A percentile compares a stretch with the other conserved stretches of the same genome.
Conservation (phyloP, 306 rosid species). For the Astragalus glycyphyllos region DNA sequence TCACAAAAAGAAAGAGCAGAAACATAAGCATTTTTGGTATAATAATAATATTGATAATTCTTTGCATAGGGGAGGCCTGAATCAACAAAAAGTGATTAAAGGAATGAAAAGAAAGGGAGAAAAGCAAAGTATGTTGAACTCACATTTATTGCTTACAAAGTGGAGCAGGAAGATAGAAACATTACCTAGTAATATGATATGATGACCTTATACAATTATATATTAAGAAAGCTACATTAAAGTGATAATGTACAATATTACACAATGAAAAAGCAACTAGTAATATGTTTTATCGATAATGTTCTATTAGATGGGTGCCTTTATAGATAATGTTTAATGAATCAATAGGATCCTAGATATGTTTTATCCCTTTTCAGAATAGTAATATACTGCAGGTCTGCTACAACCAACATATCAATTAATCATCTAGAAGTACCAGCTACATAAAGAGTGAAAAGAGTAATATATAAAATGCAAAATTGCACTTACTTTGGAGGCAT, state of each 20-base stretch:
- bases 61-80: slow-evolving; percentile 2
- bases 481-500: slow-evolving; percentile 90
- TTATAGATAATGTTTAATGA: neutral
- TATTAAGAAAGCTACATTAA: slow-evolving; percentile 1
- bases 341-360: slow-evolving; percentile 4
- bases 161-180: slow-evolving; percentile 12
- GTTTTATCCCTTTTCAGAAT: neutral
- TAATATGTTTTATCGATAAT: too few species aligned
- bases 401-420: slow-evolving; percentile 12
- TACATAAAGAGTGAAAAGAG: slow-evolving; percentile 32
- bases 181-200: slow-evolving; percentile 20
- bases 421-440: slow-evolving; percentile 37
- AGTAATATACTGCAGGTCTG: neutral
- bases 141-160: slow-evolving; percentile 3
- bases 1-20: neutral
- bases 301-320: slow-evolving; percentile 31
- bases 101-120: slow-evolving; percentile 1
- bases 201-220: slow-evolving; percentile 7
- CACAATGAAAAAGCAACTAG: slow-evolving; percentile 18
- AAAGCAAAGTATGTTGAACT: slow-evolving; percentile 7
- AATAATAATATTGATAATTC: too few species aligned
- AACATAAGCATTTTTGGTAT: slow-evolving; percentile 19
- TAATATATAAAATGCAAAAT: neutral
- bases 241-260: slow-evolving; percentile 8
- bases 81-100: neutral